phyloP scores from a whole-genome alignment of 2,329 filamentous ascomycete genomes.

The Colletotrichum neosansevieriae region DNA sequence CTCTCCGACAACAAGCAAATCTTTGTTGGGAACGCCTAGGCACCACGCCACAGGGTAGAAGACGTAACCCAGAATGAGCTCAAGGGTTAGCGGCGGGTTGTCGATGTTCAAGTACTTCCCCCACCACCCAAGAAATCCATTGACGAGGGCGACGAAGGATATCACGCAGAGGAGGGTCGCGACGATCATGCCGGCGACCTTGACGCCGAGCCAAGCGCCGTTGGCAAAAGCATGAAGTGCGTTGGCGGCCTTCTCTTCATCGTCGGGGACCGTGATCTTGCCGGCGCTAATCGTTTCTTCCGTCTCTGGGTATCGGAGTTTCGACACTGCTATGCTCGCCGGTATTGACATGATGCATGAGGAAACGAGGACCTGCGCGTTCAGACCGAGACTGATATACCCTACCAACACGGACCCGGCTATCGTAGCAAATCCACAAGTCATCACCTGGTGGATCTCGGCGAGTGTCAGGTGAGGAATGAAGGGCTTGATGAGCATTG shows the following conservation, averaged over 20 bases:
- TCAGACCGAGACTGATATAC: constrained; percentile 78
- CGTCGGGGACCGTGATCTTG: constrained; percentile 75
- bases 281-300: constrained; percentile 80
- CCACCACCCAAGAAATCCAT: constrained; percentile 80
- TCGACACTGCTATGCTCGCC: constrained; percentile 77
- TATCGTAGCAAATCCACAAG: constrained; percentile 81
- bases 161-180: constrained; percentile 81
- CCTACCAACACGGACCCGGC: constrained; percentile 78
- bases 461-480: constrained; percentile 77
- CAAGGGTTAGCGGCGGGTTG: constrained; percentile 67
- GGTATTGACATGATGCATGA: constrained; percentile 85
- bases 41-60: constrained; percentile 80
- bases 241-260: constrained; percentile 72
- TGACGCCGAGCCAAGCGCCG: constrained; percentile 80
- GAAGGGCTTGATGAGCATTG: constrained; percentile 81
- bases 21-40: constrained; percentile 66
- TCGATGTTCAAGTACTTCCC: constrained; percentile 76
- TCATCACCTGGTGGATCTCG: constrained; percentile 82
- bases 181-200: constrained; percentile 80
- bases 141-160: constrained; percentile 73
- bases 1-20: constrained; percentile 25
- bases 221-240: constrained; percentile 79
- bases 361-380: constrained; percentile 77
- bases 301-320: constrained; percentile 78
- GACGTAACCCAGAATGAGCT: constrained; percentile 77